Percentiles rank a stretch among this genome's conserved stretches.
These are phyloP conservation scores for Salvia sclarea DNA, from an alignment of 305 asterid species.

Conservation along the genomic window DNA sequence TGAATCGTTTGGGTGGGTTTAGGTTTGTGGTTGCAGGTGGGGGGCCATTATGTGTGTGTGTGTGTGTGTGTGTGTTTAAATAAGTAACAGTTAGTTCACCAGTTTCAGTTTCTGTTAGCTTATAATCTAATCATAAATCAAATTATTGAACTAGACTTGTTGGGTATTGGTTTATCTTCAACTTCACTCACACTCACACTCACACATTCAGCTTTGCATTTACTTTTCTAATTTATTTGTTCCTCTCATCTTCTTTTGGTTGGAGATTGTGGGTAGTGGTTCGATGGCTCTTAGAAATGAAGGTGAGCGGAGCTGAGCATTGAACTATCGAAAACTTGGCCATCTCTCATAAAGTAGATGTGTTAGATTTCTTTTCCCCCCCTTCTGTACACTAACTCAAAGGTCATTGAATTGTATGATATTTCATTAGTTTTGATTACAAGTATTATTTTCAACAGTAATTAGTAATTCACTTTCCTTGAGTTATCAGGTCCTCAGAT, in stretches of 20 bases:
- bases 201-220: slow-evolving; percentile 20
- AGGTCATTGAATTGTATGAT: not conserved
- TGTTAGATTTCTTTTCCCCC: slow-evolving; percentile 14
- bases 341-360: not conserved
- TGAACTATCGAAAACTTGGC: not conserved
- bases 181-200: too few relatives aligned
- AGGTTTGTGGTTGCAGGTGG: slow-evolving; percentile 40
- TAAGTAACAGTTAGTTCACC: slow-evolving; percentile 15
- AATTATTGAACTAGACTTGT: slow-evolving; percentile 28
- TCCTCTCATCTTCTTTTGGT: not conserved
- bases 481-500: not conserved
- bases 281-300: slow-evolving; percentile 17
- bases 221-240: not conserved
- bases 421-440: not conserved
- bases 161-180: slow-evolving; percentile 31
- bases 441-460: not conserved
- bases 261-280: not conserved
- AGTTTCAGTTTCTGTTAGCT: slow-evolving; percentile 35
- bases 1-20: slow-evolving; percentile 38
- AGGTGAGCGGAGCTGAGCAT: slow-evolving; percentile 11
- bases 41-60: slow-evolving; percentile 38
- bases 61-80: slow-evolving; percentile 1
- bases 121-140: slow-evolving; percentile 35
- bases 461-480: not conserved
- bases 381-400: not conserved